These are phyloP conservation scores for Mycena filopes DNA, from an alignment of 768 basidiomycete genomes.

Conservation along the genomic window DNA sequence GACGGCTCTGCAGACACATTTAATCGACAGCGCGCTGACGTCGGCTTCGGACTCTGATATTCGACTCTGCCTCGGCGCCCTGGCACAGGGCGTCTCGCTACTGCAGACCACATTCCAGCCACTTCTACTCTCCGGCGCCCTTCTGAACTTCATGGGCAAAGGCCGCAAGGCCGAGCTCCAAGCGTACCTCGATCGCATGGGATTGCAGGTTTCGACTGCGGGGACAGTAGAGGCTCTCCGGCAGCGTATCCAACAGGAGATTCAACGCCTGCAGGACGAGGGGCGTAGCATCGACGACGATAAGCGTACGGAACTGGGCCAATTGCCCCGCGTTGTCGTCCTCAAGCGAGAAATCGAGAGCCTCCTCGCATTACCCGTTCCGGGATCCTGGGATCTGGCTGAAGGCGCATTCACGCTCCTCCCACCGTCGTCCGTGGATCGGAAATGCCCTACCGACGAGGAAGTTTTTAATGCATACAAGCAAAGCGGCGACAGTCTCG, in stretches of 20 bases:
- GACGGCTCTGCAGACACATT: slow-evolving; percentile 50
- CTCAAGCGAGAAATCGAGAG: slow-evolving; percentile 57
- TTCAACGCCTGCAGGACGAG: slow-evolving; percentile 47
- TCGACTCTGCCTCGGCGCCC: slow-evolving; percentile 60
- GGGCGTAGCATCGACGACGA: slow-evolving; percentile 36
- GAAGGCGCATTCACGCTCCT: slow-evolving; percentile 50
- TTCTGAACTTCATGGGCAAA: slow-evolving; percentile 54
- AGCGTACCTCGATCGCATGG: slow-evolving; percentile 53
- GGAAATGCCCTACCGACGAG: slow-evolving; percentile 51
- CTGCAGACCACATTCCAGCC: slow-evolving; percentile 63
- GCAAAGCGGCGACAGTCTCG: slow-evolving; percentile 18
- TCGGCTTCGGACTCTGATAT: slow-evolving; percentile 46
- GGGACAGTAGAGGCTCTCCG: slow-evolving; percentile 52
- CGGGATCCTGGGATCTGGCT: slow-evolving; percentile 60
- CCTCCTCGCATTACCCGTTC: slow-evolving; percentile 56
- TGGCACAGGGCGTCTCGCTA: slow-evolving; percentile 59
- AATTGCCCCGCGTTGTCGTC: slow-evolving; percentile 55
- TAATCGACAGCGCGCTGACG: slow-evolving; percentile 54
- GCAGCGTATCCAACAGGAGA: slow-evolving; percentile 47
- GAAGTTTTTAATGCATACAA: slow-evolving; percentile 48
- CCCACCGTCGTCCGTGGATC: slow-evolving; percentile 20
- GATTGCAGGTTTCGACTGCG: slow-evolving; percentile 40
- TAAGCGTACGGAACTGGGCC: slow-evolving; percentile 51
- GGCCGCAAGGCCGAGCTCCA: slow-evolving; percentile 51
- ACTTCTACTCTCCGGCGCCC: slow-evolving; percentile 54